These are phyloP conservation scores for Russula vinacea DNA, from an alignment of 768 basidiomycete genomes.

Conservation along the genomic window DNA sequence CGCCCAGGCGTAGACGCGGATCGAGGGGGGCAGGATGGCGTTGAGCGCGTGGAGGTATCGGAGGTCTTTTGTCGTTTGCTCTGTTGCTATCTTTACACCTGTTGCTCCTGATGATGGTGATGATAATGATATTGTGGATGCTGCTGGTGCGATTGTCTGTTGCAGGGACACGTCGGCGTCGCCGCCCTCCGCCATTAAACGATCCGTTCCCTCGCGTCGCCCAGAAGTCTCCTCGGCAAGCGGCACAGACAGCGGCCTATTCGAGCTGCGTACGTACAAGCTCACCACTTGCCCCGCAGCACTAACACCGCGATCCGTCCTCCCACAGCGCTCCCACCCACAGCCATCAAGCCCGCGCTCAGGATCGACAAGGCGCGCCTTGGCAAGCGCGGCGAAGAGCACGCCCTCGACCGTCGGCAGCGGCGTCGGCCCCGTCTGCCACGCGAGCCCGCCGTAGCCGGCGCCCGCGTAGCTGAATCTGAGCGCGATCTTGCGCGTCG, in stretches of 20 bases:
- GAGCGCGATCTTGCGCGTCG: constrained; percentile 86
- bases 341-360: constrained; percentile 77
- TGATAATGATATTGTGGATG: not conserved
- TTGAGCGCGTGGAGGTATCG: constrained; percentile 82
- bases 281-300: constrained; percentile 91
- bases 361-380: constrained; percentile 72
- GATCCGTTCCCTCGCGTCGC: not conserved
- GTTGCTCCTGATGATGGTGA: not conserved
- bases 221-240: not conserved
- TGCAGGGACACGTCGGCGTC: not conserved
- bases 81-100: not conserved
- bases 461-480: constrained; percentile 91
- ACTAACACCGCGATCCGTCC: constrained; percentile 95
- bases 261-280: constrained; percentile 80
- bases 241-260: constrained; percentile 32
- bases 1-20: constrained; percentile 92
- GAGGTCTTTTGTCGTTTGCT: constrained; percentile 46
- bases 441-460: constrained; percentile 88
- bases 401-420: constrained; percentile 90
- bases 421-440: constrained; percentile 65
- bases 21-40: constrained; percentile 83
- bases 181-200: not conserved
- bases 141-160: not conserved
- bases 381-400: constrained; percentile 74
- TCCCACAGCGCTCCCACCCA: constrained; percentile 86